Base-by-base conservation (phyloP, 305 asterid genomes). In the Ilex paraguariensis region DNA sequence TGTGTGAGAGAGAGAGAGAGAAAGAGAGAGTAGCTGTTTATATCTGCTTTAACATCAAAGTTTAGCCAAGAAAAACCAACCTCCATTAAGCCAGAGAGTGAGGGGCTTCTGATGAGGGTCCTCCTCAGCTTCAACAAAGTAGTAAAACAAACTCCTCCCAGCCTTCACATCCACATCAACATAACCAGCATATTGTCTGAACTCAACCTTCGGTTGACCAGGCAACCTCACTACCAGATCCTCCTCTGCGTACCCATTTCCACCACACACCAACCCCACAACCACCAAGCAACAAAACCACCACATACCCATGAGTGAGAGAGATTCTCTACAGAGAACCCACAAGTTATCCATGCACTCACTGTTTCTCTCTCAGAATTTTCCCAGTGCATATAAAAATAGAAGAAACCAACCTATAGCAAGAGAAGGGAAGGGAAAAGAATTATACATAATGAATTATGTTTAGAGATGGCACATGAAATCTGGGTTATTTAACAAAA, bases 61-160 rank as follows among this genome's bases (percentile, higher is more conserved):
- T 21, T 21, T 21, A 21, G 28, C 28, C 28, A 46, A 33, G 60
- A 7, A 54, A 42, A 42, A 64, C 1, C 8, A 17, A 91, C 98
- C 98, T 84, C 98, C 98, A 82, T 91, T 91, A 57, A 91, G 87
- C 98, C 98, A 91, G 28, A 91, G 79, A 66, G 95, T 64, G 5
- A 91, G 87, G 14, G 98, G 96, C 60, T 86, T 91, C 46, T 66
- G 73, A 77, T 75, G 70, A 70, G 98, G 82, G 14, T 88, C 79
- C 15, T 71, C 74, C n/a, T 66, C 88, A 71, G 98, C 98, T 78
- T 91, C 98, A 63, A 83, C 98, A 79, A 86, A 86, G 75, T 91
- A 91, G 68, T 91, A 91, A 79, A 88, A 91, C 75, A 91, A 79
- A 64, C 96, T 91, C 68, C 85, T 84, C 61, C 95, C 95, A 52